These are phyloP conservation scores for Diaporthe australafricana DNA, from an alignment of 2,329 filamentous ascomycete genomes.

Conservation along the genomic window DNA sequence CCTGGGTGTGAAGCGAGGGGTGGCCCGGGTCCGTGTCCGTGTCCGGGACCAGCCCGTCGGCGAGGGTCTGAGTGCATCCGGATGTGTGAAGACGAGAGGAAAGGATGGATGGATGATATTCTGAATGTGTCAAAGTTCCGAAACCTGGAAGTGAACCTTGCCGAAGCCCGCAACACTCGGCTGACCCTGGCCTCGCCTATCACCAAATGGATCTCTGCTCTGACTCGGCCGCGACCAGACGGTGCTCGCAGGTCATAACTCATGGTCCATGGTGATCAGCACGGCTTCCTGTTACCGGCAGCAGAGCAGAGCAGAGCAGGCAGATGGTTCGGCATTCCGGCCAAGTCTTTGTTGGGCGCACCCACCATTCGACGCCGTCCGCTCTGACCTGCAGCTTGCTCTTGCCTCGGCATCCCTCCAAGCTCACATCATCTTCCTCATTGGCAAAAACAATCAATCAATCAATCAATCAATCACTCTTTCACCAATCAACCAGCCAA, in stretches of 20 bases:
- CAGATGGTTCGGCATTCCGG: constrained; percentile 5
- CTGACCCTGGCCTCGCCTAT: constrained; percentile 3
- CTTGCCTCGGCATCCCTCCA: background rate
- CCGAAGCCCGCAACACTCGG: constrained; percentile 27
- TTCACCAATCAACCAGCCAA: background rate
- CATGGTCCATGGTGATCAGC: constrained; percentile 14
- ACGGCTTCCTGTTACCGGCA: background rate
- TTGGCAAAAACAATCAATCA: background rate
- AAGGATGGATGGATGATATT: background rate
- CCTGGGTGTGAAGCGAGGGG: background rate
- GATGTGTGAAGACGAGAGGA: background rate
- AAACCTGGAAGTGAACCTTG: constrained; percentile 29
- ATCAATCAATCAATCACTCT: background rate
- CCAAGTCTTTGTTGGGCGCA: background rate
- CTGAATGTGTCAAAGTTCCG: constrained; percentile 17
- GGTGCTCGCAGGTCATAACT: background rate
- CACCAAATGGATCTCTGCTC: background rate
- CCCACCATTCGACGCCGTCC: background rate
- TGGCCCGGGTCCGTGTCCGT: background rate
- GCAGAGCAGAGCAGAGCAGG: background rate
- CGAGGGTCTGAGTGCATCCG: constrained; percentile 22
- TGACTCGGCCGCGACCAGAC: constrained; percentile 19
- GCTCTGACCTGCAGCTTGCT: background rate
- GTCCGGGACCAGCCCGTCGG: background rate
- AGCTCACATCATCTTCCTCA: background rate